These are phyloP conservation scores for Aspergillus heteromorphus DNA, from an alignment of 495 filamentous ascomycete species.

Conservation along the genomic window DNA sequence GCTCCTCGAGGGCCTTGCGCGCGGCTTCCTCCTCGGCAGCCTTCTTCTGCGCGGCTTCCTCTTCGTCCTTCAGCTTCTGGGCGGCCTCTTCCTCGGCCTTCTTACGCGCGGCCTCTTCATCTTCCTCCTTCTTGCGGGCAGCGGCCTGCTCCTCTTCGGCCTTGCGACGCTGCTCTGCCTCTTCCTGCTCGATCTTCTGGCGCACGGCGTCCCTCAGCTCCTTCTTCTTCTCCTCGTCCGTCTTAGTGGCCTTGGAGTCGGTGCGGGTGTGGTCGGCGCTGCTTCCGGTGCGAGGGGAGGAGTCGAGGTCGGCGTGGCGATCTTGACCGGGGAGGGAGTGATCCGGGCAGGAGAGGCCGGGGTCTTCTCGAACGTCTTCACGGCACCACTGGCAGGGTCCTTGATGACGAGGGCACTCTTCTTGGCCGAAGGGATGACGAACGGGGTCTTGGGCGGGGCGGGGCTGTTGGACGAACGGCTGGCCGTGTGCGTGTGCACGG, in stretches of 20 bases:
- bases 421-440: conserved; percentile 51
- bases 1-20: conserved; percentile 28
- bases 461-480: conserved; percentile 52
- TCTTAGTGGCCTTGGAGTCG: conserved; percentile 58
- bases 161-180: conserved; percentile 40
- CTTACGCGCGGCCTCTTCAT: conserved; percentile 26
- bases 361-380: conserved; percentile 54
- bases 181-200: conserved; percentile 52
- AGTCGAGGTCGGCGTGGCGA: conserved; percentile 58
- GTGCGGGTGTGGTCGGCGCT: conserved; percentile 52
- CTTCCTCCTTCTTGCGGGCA: conserved; percentile 17
- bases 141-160: conserved; percentile 31
- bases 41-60: conserved; percentile 22
- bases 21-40: conserved; percentile 27
- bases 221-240: conserved; percentile 64
- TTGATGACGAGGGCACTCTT: conserved; percentile 75
- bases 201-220: conserved; percentile 65
- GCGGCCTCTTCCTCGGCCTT: conserved; percentile 23
- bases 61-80: conserved; percentile 21
- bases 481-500: conserved; percentile 56
- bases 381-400: conserved; percentile 63
- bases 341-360: conserved; percentile 50
- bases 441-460: conserved; percentile 40
- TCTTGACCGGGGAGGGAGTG: conserved; percentile 55
- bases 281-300: conserved; percentile 54